phyloP scores from a whole-genome alignment of 345 rosid genomes.

The Turnera subulata region DNA sequence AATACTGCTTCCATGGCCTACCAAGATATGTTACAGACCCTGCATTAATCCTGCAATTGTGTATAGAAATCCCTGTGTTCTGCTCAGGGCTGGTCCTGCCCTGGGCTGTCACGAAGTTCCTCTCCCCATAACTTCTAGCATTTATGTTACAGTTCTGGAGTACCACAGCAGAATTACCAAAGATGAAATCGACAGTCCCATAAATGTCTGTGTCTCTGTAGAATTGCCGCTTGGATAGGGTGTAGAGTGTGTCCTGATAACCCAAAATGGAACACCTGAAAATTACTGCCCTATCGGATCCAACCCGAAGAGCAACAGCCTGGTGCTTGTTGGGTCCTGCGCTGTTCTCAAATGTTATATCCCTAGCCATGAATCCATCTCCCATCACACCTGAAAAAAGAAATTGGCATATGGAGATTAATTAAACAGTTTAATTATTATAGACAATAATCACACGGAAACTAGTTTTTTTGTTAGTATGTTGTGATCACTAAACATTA shows the following conservation, averaged over 20 bases:
- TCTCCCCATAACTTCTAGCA: neutral
- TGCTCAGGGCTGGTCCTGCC: constrained; percentile 28
- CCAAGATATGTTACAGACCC: constrained; percentile 20
- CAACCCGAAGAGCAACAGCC: constrained; percentile 24
- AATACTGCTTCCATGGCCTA: constrained; percentile 21
- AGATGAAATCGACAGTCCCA: constrained; percentile 40
- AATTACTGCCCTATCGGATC: constrained; percentile 33
- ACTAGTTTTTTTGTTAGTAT: neutral
- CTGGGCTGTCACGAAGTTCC: constrained; percentile 29
- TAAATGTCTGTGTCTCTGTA: constrained; percentile 41
- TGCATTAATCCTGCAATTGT: constrained; percentile 20
- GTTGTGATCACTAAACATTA: neutral
- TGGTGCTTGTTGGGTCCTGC: constrained; percentile 25
- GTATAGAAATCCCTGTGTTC: constrained; percentile 30
- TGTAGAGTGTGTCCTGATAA: constrained; percentile 38
- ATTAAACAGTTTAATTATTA: no score
- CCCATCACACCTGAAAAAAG: constrained; percentile 38
- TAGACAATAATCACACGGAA: no score
- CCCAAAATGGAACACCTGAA: constrained; percentile 41
- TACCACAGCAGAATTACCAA: constrained; percentile 21
- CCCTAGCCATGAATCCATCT: constrained; percentile 27
- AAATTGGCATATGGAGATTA: no score
- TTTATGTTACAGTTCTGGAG: constrained; percentile 25
- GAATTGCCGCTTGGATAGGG: constrained; percentile 43
- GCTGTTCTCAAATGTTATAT: constrained; percentile 18